Evolutionary conservation across 2,329 filamentous ascomycete genomes (phyloP).

Genomic region (Colletotrichum ledebouriae): DNA sequence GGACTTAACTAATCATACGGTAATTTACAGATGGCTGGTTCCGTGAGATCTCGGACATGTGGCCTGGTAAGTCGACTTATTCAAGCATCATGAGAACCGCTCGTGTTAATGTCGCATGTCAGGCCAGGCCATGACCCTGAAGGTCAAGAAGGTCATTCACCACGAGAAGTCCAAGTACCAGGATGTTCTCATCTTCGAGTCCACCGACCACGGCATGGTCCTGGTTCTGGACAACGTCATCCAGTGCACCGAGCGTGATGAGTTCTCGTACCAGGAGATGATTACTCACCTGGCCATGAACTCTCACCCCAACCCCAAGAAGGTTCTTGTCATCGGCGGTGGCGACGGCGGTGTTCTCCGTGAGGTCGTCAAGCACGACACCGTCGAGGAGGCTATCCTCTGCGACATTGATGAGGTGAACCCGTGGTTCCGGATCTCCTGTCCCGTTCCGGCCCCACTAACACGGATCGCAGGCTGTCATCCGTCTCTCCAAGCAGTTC

Average conservation of each 20-base stretch:
- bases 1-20: slow-evolving; percentile 21
- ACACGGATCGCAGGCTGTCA: slow-evolving; percentile 76
- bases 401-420: slow-evolving; percentile 96
- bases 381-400: slow-evolving; percentile 93
- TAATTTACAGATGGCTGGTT: slow-evolving; percentile 92
- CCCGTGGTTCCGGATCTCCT: slow-evolving; percentile 45
- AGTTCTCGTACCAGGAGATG: slow-evolving; percentile 99
- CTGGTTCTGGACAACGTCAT: slow-evolving; percentile 99
- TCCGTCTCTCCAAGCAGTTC: slow-evolving; percentile 98
- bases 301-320: slow-evolving; percentile 98
- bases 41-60: slow-evolving; percentile 98
- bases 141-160: slow-evolving; percentile 97
- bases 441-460: slow-evolving; percentile 11
- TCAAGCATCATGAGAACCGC: slow-evolving; percentile 3
- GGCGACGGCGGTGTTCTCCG: slow-evolving; percentile 97
- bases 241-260: slow-evolving; percentile 97
- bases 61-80: slow-evolving; percentile 73
- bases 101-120: slow-evolving; percentile 15
- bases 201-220: slow-evolving; percentile 94
- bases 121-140: slow-evolving; percentile 98
- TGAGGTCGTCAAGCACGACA: slow-evolving; percentile 99
- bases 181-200: slow-evolving; percentile 99
- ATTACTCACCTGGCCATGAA: slow-evolving; percentile 99
- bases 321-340: slow-evolving; percentile 97
- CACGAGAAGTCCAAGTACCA: slow-evolving; percentile 99